Conservation (phyloP, 148 eudicot genomes). For the Oxyria digyna region DNA sequence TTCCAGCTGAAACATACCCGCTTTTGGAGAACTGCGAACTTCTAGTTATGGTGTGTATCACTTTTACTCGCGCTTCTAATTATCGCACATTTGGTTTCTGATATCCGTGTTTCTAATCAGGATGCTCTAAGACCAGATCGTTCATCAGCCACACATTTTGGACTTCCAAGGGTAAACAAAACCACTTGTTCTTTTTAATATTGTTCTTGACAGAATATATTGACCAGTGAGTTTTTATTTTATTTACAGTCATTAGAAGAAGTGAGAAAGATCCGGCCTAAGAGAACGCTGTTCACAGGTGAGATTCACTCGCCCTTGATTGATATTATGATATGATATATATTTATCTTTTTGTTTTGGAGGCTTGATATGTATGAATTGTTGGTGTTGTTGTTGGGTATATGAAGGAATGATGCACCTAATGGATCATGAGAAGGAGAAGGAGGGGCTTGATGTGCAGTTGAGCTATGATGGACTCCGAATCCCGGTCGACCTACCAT, state of each 20-base stretch:
- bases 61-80: slow-evolving; percentile 9
- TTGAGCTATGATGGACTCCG: slow-evolving; percentile 92
- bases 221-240: not conserved
- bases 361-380: too few species aligned
- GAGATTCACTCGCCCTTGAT: slow-evolving; percentile 11
- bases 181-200: not conserved
- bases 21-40: slow-evolving; percentile 80
- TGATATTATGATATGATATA: too few species aligned
- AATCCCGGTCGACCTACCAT: slow-evolving; percentile 31
- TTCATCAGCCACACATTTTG: slow-evolving; percentile 95
- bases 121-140: slow-evolving; percentile 92
- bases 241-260: slow-evolving; percentile 70
- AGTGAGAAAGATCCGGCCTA: slow-evolving; percentile 88
- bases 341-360: too few species aligned
- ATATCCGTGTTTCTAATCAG: slow-evolving; percentile 16
- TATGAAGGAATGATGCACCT: slow-evolving; percentile 88
- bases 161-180: slow-evolving; percentile 73
- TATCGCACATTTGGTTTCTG: not conserved
- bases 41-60: slow-evolving; percentile 50
- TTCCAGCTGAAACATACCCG: slow-evolving; percentile 90
- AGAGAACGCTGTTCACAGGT: slow-evolving; percentile 91
- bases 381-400: too few species aligned
- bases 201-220: not conserved
- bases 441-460: slow-evolving; percentile 75
- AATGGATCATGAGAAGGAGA: slow-evolving; percentile 87